These are phyloP conservation scores for Lecanicillium sp. DNA, from an alignment of 2,329 filamentous ascomycete genomes.

Conservation along the genomic window DNA sequence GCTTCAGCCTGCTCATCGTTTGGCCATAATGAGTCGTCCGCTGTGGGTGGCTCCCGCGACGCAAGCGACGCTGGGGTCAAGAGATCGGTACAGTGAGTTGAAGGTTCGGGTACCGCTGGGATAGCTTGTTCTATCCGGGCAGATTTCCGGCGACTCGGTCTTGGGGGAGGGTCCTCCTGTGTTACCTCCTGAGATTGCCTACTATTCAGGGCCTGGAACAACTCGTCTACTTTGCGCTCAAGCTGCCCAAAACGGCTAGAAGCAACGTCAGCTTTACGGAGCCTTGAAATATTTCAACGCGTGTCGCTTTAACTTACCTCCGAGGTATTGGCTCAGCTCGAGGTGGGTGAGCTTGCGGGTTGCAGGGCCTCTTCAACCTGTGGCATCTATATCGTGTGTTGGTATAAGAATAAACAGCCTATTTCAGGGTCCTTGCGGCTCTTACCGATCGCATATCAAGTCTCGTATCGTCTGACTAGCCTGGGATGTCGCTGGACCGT, in stretches of 20 bases:
- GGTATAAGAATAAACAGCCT: not conserved
- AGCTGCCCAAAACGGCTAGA: conserved; percentile 5
- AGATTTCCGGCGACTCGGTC: too few species aligned
- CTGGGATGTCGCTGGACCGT: not conserved
- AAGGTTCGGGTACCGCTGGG: too few species aligned
- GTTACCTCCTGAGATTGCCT: too few species aligned
- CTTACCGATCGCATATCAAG: conserved; percentile 2
- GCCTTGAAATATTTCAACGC: too few species aligned
- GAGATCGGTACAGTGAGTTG: too few species aligned
- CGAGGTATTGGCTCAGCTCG: conserved; percentile 2
- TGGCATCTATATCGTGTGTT: not conserved
- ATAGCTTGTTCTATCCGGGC: too few species aligned
- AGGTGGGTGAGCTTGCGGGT: not conserved
- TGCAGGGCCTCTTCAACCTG: conserved; percentile 2
- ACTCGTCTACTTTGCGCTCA: conserved; percentile 1
- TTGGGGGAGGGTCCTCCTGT: too few species aligned
- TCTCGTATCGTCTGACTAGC: too few species aligned
- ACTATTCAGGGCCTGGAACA: not conserved
- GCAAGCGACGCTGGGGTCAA: not conserved
- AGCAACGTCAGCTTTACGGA: too few species aligned
- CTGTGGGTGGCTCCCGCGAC: not conserved
- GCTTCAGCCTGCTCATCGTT: not conserved
- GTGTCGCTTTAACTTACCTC: too few species aligned
- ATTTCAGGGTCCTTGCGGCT: not conserved
- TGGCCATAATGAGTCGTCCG: conserved; percentile 3